Evolutionary conservation across 2,329 filamentous ascomycete genomes (phyloP), one percentile per base, ranked within the genome.

Genomic region (Beauveria caledonica): DNA sequence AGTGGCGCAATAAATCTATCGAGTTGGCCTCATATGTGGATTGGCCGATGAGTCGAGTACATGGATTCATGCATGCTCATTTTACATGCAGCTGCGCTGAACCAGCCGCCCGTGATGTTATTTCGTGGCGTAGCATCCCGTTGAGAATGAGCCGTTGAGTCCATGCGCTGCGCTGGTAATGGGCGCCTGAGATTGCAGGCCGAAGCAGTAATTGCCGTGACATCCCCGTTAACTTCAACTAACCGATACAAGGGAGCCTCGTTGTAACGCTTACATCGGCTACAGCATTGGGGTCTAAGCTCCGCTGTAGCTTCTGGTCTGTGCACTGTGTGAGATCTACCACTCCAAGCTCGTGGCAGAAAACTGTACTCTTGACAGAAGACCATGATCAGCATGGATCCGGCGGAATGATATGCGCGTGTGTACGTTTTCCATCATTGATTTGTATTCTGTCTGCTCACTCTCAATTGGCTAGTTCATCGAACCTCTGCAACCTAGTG

Each of bases 181-280:
- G 7, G 7, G 5, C 13, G 54, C 54, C 54, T 48, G 15, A 48
- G 9, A 25, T 48, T 36, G 13, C 13, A 57, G 54, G 54, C 54
- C 21, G n/a, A 9, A 33, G 36, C 33, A 19, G n/a, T 19, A 33
- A 15, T 36, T 46, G 53, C 40, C 40, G 52, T 21, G 6, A 25
- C 19, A 13, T 39, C 36, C 56, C 49, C 61, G 51, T 51, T 64
- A 64, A 50, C 9, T 50, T 49, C 63, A 64, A 63, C 15, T 45
- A 46, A 21, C 44, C 42, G 51, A 40, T 62, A 63, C 55, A 63
- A 27, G 39, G 46, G 21, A 53, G 48, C 10, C 40, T 21, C 58
- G 49, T 40, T 48, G 58, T 17, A 40, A 53, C 49, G 50, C 27
- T 59, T 25, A 53, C 49, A 40, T 19, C 42, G 48, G 48, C 6